Evolutionary conservation across 306 rosid species (phyloP).

Genomic region (Clitoria ternatea): DNA sequence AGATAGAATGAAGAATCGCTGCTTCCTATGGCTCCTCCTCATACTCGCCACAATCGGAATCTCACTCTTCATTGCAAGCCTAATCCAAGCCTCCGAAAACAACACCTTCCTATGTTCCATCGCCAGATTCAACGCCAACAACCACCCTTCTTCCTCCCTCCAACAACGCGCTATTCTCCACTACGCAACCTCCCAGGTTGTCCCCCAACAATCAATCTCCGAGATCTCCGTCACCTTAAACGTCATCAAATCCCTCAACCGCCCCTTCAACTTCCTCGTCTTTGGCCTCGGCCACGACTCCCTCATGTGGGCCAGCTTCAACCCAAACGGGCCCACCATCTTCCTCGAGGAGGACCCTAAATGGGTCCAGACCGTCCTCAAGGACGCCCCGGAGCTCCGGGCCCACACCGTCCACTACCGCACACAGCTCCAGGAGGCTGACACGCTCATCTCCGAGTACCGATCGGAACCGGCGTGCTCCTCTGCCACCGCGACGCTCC

Average conservation of each 20-base stretch:
- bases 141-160: not conserved
- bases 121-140: not conserved
- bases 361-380: slow-evolving; percentile 69
- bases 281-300: slow-evolving; percentile 85
- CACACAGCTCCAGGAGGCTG: slow-evolving; percentile 60
- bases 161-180: slow-evolving; percentile 48
- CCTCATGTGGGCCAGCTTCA: slow-evolving; percentile 80
- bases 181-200: slow-evolving; percentile 63
- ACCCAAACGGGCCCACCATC: slow-evolving; percentile 61
- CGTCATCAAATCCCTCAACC: slow-evolving; percentile 46
- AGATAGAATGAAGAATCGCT: slow-evolving; percentile 31
- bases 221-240: slow-evolving; percentile 56
- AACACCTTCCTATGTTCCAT: slow-evolving; percentile 40
- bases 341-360: slow-evolving; percentile 86
- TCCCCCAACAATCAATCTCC: slow-evolving; percentile 55
- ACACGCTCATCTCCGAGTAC: slow-evolving; percentile 42
- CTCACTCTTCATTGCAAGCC: slow-evolving; percentile 31
- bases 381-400: slow-evolving; percentile 42
- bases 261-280: slow-evolving; percentile 65
- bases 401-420: slow-evolving; percentile 58
- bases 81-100: slow-evolving; percentile 29
- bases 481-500: slow-evolving; percentile 36
- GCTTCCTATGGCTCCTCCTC: not conserved
- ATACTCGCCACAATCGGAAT: slow-evolving; percentile 39
- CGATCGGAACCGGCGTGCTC: slow-evolving; percentile 42